Evolutionary conservation across 139 green algal genomes (phyloP), one percentile per base, ranked within the genome.

Genomic region (Closterium sp.): DNA sequence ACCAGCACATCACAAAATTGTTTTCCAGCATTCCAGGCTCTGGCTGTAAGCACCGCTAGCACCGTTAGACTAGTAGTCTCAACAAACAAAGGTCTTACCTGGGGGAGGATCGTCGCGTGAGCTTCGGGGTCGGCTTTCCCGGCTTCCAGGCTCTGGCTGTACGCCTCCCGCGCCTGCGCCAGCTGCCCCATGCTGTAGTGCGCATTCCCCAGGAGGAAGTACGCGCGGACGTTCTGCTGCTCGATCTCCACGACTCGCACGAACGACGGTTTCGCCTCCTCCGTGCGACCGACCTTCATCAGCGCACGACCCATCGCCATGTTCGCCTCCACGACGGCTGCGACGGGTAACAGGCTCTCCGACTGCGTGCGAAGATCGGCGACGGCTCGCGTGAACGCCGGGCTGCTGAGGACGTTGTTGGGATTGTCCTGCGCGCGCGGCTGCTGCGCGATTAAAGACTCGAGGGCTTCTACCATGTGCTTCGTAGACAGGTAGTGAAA

Each of bases 301-400:
- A 96, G 94, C 38, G 94, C n/a, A 33, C 90, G 91, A 43, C 96
- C 95, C 85, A 97, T 91, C 88, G 95, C 96, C 96, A 97, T 97
- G 88, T 97, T 95, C 2, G 95, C 96, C 87, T 93, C 90, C 32
- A 93, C 34, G 28, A 88, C 30, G 10, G 32, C 31, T 28, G 31
- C n/a, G 83, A 33, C 31, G 30, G 25, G 33, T 33, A 33, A 33
- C 28, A 35, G 2, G 35, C 87, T 84, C 34, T 86, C 84, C 21
- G 93, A 34, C 34, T 34, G n/a, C 69, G 91, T 34, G 34, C 89
- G 28, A n/a, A 95, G 92, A 25, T 93, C 93, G 28, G 84, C 89
- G 34, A 95, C 55, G 16, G 55, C 12, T 76, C 25, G 23, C 12
- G 55, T 76, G 55, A 76, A 76, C 12, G 55, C 30, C 4, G 31